Conservation (phyloP, 352 stramenopile species). For the Phytopythium helicoides region DNA sequence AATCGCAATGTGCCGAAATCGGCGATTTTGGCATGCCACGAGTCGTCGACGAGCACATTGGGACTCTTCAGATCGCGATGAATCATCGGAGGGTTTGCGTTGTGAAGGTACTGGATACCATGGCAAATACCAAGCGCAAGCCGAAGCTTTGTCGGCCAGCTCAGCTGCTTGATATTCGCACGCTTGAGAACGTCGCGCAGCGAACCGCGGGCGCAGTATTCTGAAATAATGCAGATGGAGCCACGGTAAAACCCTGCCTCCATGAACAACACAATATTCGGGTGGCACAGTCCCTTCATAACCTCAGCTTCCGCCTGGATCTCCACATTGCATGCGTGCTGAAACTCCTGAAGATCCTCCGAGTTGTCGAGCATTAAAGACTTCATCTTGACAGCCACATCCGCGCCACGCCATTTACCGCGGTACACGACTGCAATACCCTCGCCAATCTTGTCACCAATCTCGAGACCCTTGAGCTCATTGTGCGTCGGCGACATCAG, state of each 20-base stretch:
- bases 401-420: conserved; percentile 94
- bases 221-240: conserved; percentile 94
- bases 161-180: conserved; percentile 63
- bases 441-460: conserved; percentile 83
- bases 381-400: conserved; percentile 96
- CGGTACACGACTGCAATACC: conserved; percentile 92
- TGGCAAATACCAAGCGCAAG: conserved; percentile 77
- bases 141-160: conserved; percentile 78
- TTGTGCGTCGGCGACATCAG: conserved; percentile 63
- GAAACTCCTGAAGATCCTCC: conserved; percentile 67
- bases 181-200: conserved; percentile 93
- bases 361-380: conserved; percentile 68
- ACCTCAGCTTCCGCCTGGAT: conserved; percentile 81
- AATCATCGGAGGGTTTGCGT: conserved; percentile 87
- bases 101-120: conserved; percentile 91
- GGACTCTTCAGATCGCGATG: conserved; percentile 90
- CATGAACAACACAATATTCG: conserved; percentile 90
- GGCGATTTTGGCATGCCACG: conserved; percentile 89
- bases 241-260: conserved; percentile 82
- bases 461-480: conserved; percentile 76
- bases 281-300: conserved; percentile 79
- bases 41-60: conserved; percentile 88
- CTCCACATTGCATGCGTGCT: conserved; percentile 81
- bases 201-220: conserved; percentile 93
- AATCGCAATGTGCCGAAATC: conserved; percentile 89